Evolutionary conservation across 371 early-diverging fungal species (phyloP), one percentile per base, ranked within the genome.

Genomic region (Synchytrium microbalum): DNA sequence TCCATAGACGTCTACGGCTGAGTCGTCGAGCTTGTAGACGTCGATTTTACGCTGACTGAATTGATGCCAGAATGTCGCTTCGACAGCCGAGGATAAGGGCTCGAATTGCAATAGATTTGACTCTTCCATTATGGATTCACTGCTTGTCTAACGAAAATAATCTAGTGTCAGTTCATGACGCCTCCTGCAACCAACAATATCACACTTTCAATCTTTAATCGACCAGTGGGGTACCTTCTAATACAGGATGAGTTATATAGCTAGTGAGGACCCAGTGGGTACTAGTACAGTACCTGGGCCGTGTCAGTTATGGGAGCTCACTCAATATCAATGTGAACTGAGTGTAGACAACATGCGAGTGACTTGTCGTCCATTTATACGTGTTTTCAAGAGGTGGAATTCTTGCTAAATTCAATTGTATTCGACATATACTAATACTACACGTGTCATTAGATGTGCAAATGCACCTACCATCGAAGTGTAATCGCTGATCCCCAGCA

Each of bases 31-130:
- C 61, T 82, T 82, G 62, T 88, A 83, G 27, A 84, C 70, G 68
- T 95, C 84, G 60, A 95, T 83, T 76, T 95, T 95, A 60, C 83
- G 84, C n/a, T 79, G 74, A 0, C 86, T 82, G 3, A 95, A 77
- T 3, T 84, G 71, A 63, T 90, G 88, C 96, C 96, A 95, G 69
- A 95, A 95, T 32, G 91, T 80, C 2, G 92, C 86, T 66, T 92
- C 92, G 0, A 93, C 91, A 14, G 88, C 87, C 30, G 91, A 91
- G 28, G 76, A 72, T 70, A 92, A 89, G 3, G 90, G 83, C 58
- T 88, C 84, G 70, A 92, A 95, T 72, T 90, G 92, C 13, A 95
- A 77, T 29, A 88, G 72, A 24, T 58, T 13, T 51, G 51, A 14
- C 14, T 13, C 14, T 51, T 13, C 51, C 51, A 51, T 51, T 13